phyloP scores from a whole-genome alignment of 164 flowering plant species.

The Protea cynaroides region DNA sequence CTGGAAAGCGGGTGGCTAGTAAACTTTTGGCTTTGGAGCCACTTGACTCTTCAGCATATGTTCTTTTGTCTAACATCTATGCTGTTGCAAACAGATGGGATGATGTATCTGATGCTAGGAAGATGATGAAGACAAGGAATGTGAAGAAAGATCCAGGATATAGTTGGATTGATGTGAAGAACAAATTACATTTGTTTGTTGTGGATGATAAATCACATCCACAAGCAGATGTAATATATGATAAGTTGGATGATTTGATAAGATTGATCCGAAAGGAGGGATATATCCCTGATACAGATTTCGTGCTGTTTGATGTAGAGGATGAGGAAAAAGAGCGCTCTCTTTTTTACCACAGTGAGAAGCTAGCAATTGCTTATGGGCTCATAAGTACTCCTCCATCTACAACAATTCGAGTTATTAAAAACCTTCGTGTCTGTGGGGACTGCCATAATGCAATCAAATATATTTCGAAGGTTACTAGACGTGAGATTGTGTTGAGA shows the following conservation, averaged over 20 bases:
- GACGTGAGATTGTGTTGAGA: slow-evolving; percentile 42
- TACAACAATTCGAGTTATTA: slow-evolving; percentile 34
- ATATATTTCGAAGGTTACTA: slow-evolving; percentile 30
- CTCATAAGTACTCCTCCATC: slow-evolving; percentile 33
- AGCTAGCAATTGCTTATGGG: slow-evolving; percentile 45
- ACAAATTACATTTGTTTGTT: slow-evolving; percentile 46
- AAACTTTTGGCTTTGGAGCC: slow-evolving; percentile 47
- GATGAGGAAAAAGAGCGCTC: slow-evolving; percentile 48
- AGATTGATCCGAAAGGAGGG: slow-evolving; percentile 35
- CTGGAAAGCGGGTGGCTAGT: slow-evolving; percentile 47
- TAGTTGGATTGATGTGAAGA: slow-evolving; percentile 63
- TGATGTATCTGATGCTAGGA: slow-evolving; percentile 41
- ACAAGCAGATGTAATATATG: slow-evolving; percentile 32
- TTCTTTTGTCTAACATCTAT: slow-evolving; percentile 57
- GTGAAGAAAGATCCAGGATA: slow-evolving; percentile 63
- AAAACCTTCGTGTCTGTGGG: slow-evolving; percentile 30
- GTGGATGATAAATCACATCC: slow-evolving; percentile 56
- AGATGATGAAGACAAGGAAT: slow-evolving; percentile 38
- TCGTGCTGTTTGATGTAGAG: slow-evolving; percentile 35
- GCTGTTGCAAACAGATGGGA: slow-evolving; percentile 49
- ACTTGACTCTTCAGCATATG: slow-evolving; percentile 44
- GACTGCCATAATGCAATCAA: slow-evolving; percentile 31
- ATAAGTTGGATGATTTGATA: slow-evolving; percentile 36
- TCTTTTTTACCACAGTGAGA: slow-evolving; percentile 47
- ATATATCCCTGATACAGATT: slow-evolving; percentile 42